phyloP scores from a whole-genome alignment of 257 asterid species.

The Petunia axillaris region DNA sequence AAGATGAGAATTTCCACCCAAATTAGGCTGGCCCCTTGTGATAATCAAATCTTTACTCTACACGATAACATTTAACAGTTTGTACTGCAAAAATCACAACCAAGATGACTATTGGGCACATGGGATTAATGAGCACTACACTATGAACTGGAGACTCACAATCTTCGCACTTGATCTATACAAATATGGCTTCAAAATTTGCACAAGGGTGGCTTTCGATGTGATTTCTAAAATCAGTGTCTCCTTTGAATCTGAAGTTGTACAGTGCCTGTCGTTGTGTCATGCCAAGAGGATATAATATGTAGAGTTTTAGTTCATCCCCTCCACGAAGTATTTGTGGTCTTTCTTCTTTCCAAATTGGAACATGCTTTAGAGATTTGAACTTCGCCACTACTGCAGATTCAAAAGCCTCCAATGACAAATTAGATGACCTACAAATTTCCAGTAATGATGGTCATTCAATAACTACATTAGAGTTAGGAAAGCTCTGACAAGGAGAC shows the following conservation, averaged over 20 bases:
- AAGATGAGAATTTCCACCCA: not conserved
- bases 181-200: conserved; percentile 87
- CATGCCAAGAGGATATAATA: conserved; percentile 72
- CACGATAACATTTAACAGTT: not conserved
- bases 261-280: conserved; percentile 86
- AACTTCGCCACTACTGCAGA: conserved; percentile 57
- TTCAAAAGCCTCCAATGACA: conserved; percentile 69
- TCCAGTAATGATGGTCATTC: not conserved
- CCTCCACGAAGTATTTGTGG: conserved; percentile 77
- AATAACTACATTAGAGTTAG: not conserved
- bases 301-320: conserved; percentile 64
- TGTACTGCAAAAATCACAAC: conserved; percentile 4
- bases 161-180: conserved; percentile 24
- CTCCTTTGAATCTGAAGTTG: conserved; percentile 65
- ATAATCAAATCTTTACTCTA: not conserved
- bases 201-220: conserved; percentile 71
- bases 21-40: not conserved
- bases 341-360: conserved; percentile 84
- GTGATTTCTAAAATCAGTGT: conserved; percentile 61
- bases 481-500: not conserved
- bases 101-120: not conserved
- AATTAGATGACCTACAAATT: conserved; percentile 67
- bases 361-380: conserved; percentile 61
- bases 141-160: not conserved
- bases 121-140: not conserved